Conservation (phyloP, 106 monocot species). For the Dendrobium chrysotoxum region DNA sequence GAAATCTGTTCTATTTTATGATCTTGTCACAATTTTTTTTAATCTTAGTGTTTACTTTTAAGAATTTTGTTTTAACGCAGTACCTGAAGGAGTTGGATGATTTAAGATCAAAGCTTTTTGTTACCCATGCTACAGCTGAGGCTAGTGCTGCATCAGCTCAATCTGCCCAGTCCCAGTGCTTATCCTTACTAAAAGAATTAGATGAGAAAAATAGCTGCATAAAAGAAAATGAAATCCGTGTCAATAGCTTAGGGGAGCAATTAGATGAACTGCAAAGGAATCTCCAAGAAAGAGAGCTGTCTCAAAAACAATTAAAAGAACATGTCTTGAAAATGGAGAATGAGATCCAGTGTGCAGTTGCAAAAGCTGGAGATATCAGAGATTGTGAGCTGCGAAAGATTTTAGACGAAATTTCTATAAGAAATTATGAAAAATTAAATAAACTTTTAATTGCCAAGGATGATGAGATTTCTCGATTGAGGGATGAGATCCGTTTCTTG, state of each 20-base stretch:
- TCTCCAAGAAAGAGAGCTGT: slow-evolving; percentile 71
- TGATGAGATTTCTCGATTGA: slow-evolving; percentile 69
- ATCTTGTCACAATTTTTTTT: not conserved
- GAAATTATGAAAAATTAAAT: slow-evolving; percentile 60
- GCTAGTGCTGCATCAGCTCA: slow-evolving; percentile 73
- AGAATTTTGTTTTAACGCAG: slow-evolving; percentile 27
- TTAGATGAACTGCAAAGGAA: slow-evolving; percentile 63
- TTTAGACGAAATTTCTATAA: slow-evolving; percentile 63
- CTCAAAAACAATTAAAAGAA: slow-evolving; percentile 71
- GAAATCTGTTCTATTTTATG: not conserved
- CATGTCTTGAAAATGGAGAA: slow-evolving; percentile 71
- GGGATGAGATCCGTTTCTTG: slow-evolving; percentile 78
- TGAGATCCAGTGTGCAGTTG: slow-evolving; percentile 61
- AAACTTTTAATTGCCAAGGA: slow-evolving; percentile 58
- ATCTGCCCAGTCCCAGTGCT: slow-evolving; percentile 62
- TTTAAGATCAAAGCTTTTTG: slow-evolving; percentile 61
- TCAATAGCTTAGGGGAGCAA: slow-evolving; percentile 60
- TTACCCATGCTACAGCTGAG: slow-evolving; percentile 62
- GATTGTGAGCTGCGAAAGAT: slow-evolving; percentile 51
- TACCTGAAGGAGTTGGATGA: slow-evolving; percentile 65
- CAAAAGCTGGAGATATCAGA: slow-evolving; percentile 39
- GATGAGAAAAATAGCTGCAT: slow-evolving; percentile 64
- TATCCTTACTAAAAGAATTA: slow-evolving; percentile 56
- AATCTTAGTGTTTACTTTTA: not conserved
- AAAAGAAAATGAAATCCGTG: slow-evolving; percentile 62